A percentile compares a stretch with the other conserved stretches of the same genome.
Conservation (phyloP, 208 protist species). For the Wallacemonas rigidus region DNA sequence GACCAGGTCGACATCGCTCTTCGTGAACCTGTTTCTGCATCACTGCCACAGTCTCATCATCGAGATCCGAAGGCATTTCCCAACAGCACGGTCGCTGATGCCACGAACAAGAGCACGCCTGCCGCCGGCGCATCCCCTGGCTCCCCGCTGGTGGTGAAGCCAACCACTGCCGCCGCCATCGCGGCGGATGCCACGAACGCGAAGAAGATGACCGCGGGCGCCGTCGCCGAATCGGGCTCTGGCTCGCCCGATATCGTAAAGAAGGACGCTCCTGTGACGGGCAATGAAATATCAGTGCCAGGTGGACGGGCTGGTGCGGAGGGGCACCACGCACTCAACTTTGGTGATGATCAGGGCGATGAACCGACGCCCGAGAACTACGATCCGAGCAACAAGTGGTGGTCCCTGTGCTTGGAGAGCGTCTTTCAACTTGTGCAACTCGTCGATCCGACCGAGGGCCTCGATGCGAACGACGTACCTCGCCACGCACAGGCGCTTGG, state of each 20-base stretch:
- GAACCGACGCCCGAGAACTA: slow-evolving; percentile 63
- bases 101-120: too few species aligned
- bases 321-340: slow-evolving; percentile 37
- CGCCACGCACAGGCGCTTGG: slow-evolving; percentile 63
- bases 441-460: slow-evolving; percentile 49
- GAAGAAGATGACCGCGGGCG: neutral
- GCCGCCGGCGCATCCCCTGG: too few species aligned
- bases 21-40: neutral
- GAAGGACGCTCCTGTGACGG: neutral
- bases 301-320: neutral
- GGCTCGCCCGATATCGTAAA: neutral
- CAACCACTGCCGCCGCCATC: neutral
- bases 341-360: slow-evolving; percentile 60
- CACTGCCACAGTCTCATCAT: neutral
- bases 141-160: neutral
- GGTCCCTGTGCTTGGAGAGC: slow-evolving; percentile 63
- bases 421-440: slow-evolving; percentile 80
- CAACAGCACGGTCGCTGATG: neutral
- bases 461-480: slow-evolving; percentile 48
- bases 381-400: slow-evolving; percentile 67
- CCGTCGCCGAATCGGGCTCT: neutral
- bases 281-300: neutral
- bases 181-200: neutral
- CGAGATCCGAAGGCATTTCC: neutral
- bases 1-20: slow-evolving; percentile 1